A percentile compares a stretch with the other conserved stretches of the same genome.
Evolutionary conservation across 1,139 yeast genomes (phyloP).

Genomic region (Geotrichum restrictum): DNA sequence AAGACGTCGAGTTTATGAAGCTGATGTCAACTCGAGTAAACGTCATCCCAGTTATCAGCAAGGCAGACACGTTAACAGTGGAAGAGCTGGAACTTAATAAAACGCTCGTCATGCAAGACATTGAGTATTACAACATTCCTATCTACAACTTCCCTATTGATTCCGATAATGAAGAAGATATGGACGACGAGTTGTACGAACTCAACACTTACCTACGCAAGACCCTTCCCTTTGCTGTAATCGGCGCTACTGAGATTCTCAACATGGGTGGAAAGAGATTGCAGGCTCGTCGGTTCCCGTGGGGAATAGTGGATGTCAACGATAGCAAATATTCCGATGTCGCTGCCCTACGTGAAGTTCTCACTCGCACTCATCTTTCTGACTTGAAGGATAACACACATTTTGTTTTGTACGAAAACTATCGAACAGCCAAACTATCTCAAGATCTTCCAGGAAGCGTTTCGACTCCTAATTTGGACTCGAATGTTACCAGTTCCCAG

Average conservation of each 20-base stretch:
- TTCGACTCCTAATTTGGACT: slow-evolving; percentile 11
- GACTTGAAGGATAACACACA: slow-evolving; percentile 94
- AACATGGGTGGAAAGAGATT: slow-evolving; percentile 47
- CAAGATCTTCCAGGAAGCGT: slow-evolving; percentile 23
- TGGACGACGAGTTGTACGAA: slow-evolving; percentile 42
- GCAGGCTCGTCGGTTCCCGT: slow-evolving; percentile 77
- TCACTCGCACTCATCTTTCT: slow-evolving; percentile 80
- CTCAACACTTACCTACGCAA: slow-evolving; percentile 70
- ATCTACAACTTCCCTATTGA: slow-evolving; percentile 67
- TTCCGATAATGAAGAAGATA: slow-evolving; percentile 26
- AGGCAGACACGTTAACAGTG: slow-evolving; percentile 81
- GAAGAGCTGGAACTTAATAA: slow-evolving; percentile 71
- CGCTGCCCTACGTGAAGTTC: slow-evolving; percentile 67
- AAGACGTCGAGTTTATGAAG: slow-evolving; percentile 74
- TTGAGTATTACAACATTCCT: slow-evolving; percentile 76
- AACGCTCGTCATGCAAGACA: slow-evolving; percentile 64
- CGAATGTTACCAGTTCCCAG: not conserved
- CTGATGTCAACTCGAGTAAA: slow-evolving; percentile 77
- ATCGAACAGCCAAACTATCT: slow-evolving; percentile 85
- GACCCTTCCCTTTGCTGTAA: slow-evolving; percentile 80
- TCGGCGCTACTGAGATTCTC: slow-evolving; percentile 59
- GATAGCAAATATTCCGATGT: slow-evolving; percentile 82
- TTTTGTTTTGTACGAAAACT: slow-evolving; percentile 86
- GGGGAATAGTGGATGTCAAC: slow-evolving; percentile 89
- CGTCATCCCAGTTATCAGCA: slow-evolving; percentile 79